phyloP scores from a whole-genome alignment of 2,329 filamentous ascomycete species.

The Aspergillus viridinutans region DNA sequence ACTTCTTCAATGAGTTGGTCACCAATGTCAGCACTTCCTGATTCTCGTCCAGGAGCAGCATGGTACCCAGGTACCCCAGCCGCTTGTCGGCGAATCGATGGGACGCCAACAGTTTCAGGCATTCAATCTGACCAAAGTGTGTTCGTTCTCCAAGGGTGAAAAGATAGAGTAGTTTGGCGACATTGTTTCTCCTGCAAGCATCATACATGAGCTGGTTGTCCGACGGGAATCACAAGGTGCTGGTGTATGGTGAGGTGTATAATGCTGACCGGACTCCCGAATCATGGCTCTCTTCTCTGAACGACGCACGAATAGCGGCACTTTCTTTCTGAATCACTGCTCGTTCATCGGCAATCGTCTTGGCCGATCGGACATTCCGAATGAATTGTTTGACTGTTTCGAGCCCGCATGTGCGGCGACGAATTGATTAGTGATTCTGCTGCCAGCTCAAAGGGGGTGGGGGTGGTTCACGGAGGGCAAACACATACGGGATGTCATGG shows the following conservation, averaged over 20 bases:
- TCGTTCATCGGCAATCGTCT: conserved; percentile 97
- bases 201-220: conserved; percentile 19
- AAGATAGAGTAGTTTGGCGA: conserved; percentile 95
- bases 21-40: conserved; percentile 96
- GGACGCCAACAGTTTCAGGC: conserved; percentile 91
- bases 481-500: conserved; percentile 56
- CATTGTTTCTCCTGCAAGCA: conserved; percentile 81
- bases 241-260: conserved; percentile 6
- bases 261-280: conserved; percentile 74
- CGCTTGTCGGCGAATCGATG: conserved; percentile 97
- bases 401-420: conserved; percentile 1
- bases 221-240: conserved; percentile 1
- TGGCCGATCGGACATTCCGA: conserved; percentile 95
- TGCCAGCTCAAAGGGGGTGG: conserved; percentile 14
- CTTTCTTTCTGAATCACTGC: conserved; percentile 99
- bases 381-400: conserved; percentile 96
- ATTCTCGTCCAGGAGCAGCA: conserved; percentile 94
- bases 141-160: conserved; percentile 97
- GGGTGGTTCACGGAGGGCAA: conserved; percentile 7
- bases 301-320: conserved; percentile 93
- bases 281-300: conserved; percentile 93
- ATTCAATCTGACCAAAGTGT: conserved; percentile 99
- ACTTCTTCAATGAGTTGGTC: conserved; percentile 98
- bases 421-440: conserved; percentile 22
- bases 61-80: conserved; percentile 90